Conservation (phyloP, 2,329 filamentous ascomycete species). For the Onygenales sp. region DNA sequence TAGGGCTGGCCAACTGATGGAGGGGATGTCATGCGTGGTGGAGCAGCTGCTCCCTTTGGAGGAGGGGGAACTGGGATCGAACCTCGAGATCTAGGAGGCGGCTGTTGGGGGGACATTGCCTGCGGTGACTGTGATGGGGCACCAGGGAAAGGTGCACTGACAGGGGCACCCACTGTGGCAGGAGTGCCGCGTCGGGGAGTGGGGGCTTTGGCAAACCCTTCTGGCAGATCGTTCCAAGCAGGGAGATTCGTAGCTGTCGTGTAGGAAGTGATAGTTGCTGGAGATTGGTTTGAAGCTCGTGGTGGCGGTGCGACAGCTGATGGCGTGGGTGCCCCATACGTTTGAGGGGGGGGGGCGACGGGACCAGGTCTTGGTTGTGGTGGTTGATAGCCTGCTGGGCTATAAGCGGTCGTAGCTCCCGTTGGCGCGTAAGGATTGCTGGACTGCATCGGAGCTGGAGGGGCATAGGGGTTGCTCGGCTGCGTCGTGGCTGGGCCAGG, state of each 20-base stretch:
- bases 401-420: conserved; percentile 22
- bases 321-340: conserved; percentile 34
- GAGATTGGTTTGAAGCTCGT: conserved; percentile 58
- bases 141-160: conserved; percentile 69
- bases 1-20: conserved; percentile 47
- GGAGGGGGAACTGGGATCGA: conserved; percentile 35
- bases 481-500: conserved; percentile 11
- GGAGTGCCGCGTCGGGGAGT: conserved; percentile 67
- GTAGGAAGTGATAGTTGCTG: conserved; percentile 55
- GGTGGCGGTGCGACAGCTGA: conserved; percentile 49
- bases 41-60: conserved; percentile 7
- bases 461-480: conserved; percentile 16
- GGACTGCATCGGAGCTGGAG: conserved; percentile 11
- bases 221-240: conserved; percentile 91
- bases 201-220: conserved; percentile 65
- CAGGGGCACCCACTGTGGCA: conserved; percentile 47
- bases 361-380: conserved; percentile 36
- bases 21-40: conserved; percentile 69
- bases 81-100: conserved; percentile 47
- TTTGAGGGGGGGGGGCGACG: conserved; percentile 16
- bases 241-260: conserved; percentile 58
- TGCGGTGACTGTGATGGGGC: conserved; percentile 21
- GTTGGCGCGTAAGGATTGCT: conserved; percentile 25
- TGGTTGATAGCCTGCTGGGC: conserved; percentile 48
- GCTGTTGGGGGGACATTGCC: conserved; percentile 41